A percentile compares a stretch with the other conserved stretches of the same genome.
These are phyloP conservation scores for Monilinia fructicola DNA, from an alignment of 2,329 filamentous ascomycete genomes.

Conservation along the genomic window DNA sequence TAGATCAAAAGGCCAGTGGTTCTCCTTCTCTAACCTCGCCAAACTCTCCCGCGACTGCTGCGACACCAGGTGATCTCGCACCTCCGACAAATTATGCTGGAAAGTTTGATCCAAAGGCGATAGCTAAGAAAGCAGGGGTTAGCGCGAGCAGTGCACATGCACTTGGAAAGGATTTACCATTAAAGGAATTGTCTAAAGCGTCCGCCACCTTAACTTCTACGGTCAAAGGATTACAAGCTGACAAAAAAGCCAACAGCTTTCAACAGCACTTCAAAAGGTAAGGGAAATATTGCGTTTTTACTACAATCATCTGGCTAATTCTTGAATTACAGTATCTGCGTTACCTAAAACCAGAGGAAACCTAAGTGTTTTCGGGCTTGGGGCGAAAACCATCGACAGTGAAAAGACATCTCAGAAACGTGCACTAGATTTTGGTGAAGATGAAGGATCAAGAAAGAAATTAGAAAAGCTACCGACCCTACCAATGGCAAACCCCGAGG, in stretches of 20 bases:
- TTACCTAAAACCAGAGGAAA: slow-evolving; percentile 69
- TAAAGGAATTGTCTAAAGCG: slow-evolving; percentile 49
- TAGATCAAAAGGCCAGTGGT: slow-evolving; percentile 65
- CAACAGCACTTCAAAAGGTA: slow-evolving; percentile 45
- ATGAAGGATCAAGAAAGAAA: slow-evolving; percentile 82
- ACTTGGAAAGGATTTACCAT: slow-evolving; percentile 55
- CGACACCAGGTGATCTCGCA: slow-evolving; percentile 49
- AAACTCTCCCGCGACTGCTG: slow-evolving; percentile 47
- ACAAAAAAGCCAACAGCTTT: slow-evolving; percentile 45
- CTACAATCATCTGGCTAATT: slow-evolving; percentile 26
- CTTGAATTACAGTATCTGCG: slow-evolving; percentile 44
- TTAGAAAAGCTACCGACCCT: slow-evolving; percentile 85
- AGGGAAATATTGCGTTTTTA: background rate
- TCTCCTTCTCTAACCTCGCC: slow-evolving; percentile 49
- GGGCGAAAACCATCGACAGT: slow-evolving; percentile 62
- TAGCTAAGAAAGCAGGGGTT: slow-evolving; percentile 73
- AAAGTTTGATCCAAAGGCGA: slow-evolving; percentile 85
- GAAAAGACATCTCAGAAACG: slow-evolving; percentile 69
- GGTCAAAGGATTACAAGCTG: slow-evolving; percentile 44
- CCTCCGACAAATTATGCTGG: slow-evolving; percentile 64
- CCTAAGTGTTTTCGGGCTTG: slow-evolving; percentile 80
- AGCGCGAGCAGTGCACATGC: slow-evolving; percentile 55
- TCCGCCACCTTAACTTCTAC: slow-evolving; percentile 45
- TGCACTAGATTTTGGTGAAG: slow-evolving; percentile 82
- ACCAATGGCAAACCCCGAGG: slow-evolving; percentile 62